phyloP scores from a whole-genome alignment of 306 rosid genomes.

The Glycyrrhiza uralensis region DNA sequence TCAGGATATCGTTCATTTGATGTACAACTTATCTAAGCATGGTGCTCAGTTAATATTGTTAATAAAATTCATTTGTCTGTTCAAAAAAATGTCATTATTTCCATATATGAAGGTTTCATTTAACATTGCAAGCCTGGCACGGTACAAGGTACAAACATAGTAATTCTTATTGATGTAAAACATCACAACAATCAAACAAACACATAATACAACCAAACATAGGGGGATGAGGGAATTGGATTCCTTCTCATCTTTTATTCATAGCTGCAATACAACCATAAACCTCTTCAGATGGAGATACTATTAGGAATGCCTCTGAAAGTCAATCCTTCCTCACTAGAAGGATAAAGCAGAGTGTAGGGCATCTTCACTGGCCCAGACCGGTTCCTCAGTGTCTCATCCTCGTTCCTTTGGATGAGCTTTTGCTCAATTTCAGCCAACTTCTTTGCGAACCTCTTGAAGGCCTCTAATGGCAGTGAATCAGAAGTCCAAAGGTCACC shows the following conservation, averaged over 20 bases:
- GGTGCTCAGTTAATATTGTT: too few relatives aligned
- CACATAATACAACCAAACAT: background rate
- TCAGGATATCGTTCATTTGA: too few relatives aligned
- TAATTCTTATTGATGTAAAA: background rate
- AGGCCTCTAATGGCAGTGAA: background rate
- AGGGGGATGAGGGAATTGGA: background rate
- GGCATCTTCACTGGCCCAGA: conserved; percentile 65
- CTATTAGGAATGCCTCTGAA: conserved; percentile 78
- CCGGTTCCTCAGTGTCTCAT: conserved; percentile 41
- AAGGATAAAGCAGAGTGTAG: conserved; percentile 71
- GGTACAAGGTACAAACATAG: background rate
- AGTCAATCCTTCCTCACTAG: conserved; percentile 61
- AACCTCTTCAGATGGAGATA: conserved; percentile 38
- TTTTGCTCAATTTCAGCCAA: conserved; percentile 26
- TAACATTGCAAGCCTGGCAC: background rate
- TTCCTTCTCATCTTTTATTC: conserved; percentile 1
- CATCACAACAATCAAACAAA: background rate
- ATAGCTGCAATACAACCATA: background rate
- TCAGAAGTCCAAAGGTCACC: conserved; percentile 32
- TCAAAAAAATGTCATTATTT: too few relatives aligned
- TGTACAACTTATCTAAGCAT: too few relatives aligned
- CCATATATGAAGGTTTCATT: background rate
- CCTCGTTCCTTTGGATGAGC: conserved; percentile 25
- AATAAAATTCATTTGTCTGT: too few relatives aligned
- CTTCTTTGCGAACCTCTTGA: conserved; percentile 30